These are phyloP conservation scores for Echinosophora koreensis DNA, from an alignment of 306 rosid genomes.

Conservation along the genomic window DNA sequence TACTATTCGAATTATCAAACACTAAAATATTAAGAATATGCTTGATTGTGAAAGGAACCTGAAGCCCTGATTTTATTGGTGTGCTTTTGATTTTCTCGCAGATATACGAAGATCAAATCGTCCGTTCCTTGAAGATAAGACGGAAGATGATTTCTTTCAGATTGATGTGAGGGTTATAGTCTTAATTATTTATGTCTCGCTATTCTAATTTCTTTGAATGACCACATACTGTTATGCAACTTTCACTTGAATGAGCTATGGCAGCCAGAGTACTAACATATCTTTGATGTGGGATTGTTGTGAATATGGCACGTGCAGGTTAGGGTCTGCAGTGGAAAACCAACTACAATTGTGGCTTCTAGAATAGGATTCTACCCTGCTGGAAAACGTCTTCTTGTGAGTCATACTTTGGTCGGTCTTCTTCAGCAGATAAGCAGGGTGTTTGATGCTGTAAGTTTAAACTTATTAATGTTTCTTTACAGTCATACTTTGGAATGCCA, in stretches of 20 bases:
- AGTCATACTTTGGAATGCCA: neutral
- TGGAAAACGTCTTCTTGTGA: constrained; percentile 78
- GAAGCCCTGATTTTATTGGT: neutral
- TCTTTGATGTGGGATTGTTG: constrained; percentile 33
- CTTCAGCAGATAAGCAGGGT: constrained; percentile 94
- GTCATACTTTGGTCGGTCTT: constrained; percentile 81
- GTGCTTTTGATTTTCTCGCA: constrained; percentile 50
- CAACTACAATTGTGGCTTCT: constrained; percentile 84
- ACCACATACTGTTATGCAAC: neutral
- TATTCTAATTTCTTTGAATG: constrained; percentile 25
- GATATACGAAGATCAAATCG: constrained; percentile 91
- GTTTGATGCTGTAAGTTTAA: constrained; percentile 79
- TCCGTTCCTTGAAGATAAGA: constrained; percentile 85
- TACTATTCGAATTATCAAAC: neutral
- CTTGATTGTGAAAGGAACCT: constrained; percentile 5
- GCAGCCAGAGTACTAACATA: constrained; percentile 22
- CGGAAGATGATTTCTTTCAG: constrained; percentile 92
- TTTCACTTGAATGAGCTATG: constrained; percentile 9
- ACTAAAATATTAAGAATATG: neutral
- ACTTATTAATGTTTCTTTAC: neutral
- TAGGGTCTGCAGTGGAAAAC: constrained; percentile 95
- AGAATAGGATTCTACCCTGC: constrained; percentile 92
- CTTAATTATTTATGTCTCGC: constrained; percentile 4
- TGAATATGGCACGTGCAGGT: constrained; percentile 61
- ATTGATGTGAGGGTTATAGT: constrained; percentile 74